These are phyloP conservation scores for Rhodotorula paludigena DNA, from an alignment of 768 basidiomycete species.

Conservation along the genomic window DNA sequence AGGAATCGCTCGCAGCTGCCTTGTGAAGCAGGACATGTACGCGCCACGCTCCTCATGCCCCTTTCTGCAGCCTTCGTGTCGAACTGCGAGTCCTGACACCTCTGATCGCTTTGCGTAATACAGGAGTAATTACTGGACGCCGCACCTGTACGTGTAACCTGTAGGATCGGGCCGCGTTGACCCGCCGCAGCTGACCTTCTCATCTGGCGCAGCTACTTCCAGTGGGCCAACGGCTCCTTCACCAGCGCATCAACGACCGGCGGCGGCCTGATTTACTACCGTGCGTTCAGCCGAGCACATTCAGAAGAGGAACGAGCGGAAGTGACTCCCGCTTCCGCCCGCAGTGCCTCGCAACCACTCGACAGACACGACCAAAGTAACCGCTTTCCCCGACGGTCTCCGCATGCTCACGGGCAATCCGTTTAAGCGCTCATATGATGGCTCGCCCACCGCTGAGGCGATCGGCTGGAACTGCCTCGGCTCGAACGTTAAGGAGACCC, in stretches of 20 bases:
- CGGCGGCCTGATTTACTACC: slow-evolving; percentile 45
- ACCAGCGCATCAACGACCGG: slow-evolving; percentile 36
- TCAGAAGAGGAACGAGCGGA: too few species aligned
- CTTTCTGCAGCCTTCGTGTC: too few species aligned
- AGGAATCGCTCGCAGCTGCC: not conserved
- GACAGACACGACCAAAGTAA: slow-evolving; percentile 15
- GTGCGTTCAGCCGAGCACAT: too few species aligned
- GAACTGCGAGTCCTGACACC: too few species aligned
- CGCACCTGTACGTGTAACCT: not conserved
- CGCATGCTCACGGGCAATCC: slow-evolving; percentile 53
- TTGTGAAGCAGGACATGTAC: slow-evolving; percentile 22
- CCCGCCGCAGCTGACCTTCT: too few species aligned
- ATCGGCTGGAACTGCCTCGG: slow-evolving; percentile 51
- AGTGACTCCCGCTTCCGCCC: too few species aligned
- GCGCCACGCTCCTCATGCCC: too few species aligned
- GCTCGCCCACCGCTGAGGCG: slow-evolving; percentile 49
- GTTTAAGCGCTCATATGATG: slow-evolving; percentile 54
- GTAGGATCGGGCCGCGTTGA: not conserved
- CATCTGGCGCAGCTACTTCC: slow-evolving; percentile 39
- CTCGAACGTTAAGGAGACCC: slow-evolving; percentile 2
- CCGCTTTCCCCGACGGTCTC: slow-evolving; percentile 38
- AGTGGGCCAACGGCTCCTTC: slow-evolving; percentile 44
- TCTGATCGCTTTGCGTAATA: too few species aligned
- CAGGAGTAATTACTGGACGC: slow-evolving; percentile 33
- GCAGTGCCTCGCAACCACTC: slow-evolving; percentile 6